Evolutionary conservation across 2,329 filamentous ascomycete genomes (phyloP), one percentile per base, ranked within the genome.

Genomic region (Ascochyta rabiei): DNA sequence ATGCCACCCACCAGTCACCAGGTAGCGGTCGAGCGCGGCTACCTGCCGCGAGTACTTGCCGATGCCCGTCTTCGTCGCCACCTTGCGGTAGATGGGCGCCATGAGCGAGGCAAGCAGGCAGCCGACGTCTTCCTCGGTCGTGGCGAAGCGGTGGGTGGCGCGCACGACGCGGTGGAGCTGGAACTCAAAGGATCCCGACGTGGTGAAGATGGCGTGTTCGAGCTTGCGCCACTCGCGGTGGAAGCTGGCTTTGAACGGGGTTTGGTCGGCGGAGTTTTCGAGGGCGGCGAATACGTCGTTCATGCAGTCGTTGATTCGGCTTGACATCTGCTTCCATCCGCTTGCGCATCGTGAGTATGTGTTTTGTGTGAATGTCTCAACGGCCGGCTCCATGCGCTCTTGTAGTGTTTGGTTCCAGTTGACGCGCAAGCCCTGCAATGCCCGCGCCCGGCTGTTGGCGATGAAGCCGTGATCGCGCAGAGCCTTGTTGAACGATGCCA

Each of bases 191-290:
- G 51, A 54, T 1, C 51, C 51, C 2, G 34, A 40, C 7, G 30
- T 54, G 16, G 40, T 54, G 23, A 54, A 54, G 13, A 54, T 37
- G 10, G 39, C 45, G 10, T 54, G 51, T 37, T 54, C 45, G 13
- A 54, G 51, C 16, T 54, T 54, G n/a, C 51, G 45, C 51, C 51
- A 54, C 18, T 54, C 51, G 28, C 51, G 51, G 13, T 54, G 45
- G 35, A 54, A 54, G 28, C 51, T 54, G 28, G 45, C 28, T 21
- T 48, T 49, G 45, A 49, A 54, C 16, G 45, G 51, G 2, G 45
- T 54, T 13, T 45, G 39, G 13, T 41, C 51, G 6, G 51, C 42
- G 1, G 51, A 45, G 15, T 45, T 39, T 13, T 54, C 51, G 13
- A 54, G 45, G 16, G 45, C 28, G 2, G 23, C 15, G 40, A 54